Percentiles rank a stretch among this genome's conserved stretches.
Evolutionary conservation across 768 basidiomycete species (phyloP).

Genomic region (Termitomyces sp.): DNA sequence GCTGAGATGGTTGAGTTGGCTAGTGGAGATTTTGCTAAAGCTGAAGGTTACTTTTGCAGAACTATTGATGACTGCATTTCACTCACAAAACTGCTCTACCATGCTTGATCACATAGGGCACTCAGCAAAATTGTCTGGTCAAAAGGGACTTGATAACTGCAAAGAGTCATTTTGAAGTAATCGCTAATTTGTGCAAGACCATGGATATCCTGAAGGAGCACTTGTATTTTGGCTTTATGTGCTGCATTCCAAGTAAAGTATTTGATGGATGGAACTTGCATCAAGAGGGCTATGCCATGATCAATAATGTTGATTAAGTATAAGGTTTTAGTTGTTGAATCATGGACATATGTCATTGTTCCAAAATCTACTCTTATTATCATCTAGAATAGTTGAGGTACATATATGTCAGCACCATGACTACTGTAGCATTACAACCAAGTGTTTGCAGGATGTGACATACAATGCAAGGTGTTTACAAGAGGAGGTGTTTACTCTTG

Average conservation of each 20-base stretch:
- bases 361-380: no score
- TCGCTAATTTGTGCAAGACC: not conserved
- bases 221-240: not conserved
- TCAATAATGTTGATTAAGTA: no score
- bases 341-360: no score
- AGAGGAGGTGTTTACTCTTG: no score
- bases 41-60: not conserved
- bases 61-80: not conserved
- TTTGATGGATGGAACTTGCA: constrained; percentile 4
- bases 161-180: not conserved
- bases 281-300: not conserved
- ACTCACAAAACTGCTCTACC: not conserved
- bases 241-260: not conserved
- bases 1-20: constrained; percentile 1
- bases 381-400: no score
- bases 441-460: no score
- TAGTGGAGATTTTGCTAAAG: not conserved
- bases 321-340: no score
- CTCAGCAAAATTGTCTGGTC: constrained; percentile 4
- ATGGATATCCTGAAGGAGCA: not conserved
- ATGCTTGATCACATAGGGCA: not conserved
- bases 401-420: no score
- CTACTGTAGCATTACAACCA: no score
- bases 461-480: no score
- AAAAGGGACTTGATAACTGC: not conserved